Evolutionary conservation across 306 rosid genomes (phyloP), one percentile per base, ranked within the genome.

Genomic region (Cicer chorassanicum): DNA sequence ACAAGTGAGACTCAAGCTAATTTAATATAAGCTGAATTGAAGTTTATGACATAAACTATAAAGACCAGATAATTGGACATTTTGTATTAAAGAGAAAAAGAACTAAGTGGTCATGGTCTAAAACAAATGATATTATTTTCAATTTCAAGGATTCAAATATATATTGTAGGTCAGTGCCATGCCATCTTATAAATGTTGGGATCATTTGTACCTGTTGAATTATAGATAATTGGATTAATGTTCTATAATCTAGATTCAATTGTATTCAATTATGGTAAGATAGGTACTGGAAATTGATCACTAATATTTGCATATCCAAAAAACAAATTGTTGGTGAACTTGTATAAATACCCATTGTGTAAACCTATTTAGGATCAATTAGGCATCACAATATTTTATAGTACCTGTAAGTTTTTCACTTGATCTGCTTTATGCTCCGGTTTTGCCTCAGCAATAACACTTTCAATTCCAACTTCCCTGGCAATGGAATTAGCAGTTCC

Each of bases 401-500:
- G 44, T 67, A 87, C 98, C 97, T 93, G 98, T 84, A 91, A 83
- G 1, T 82, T 88, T 84, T 93, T 87, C 56, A 89, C 87, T 76
- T 89, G 73, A 81, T 91, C 87, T 43, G 92, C 97, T 81, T 93
- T 93, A 44, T 84, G 84, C 62, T 89, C 88, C 0, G 98, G 98
- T 80, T 84, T 91, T 64, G 96, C 90, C 78, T 91, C 93, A 14
- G 98, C 97, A 50, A 86, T 73, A 45, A 93, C 88, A 19, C 73
- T 76, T 44, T 93, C 97, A 51, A 93, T 87, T 61, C 91, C 96
- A 69, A 86, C 90, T 83, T 93, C 96, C 63, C 68, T 83, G 13
- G 93, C 98, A 49, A 93, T 85, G 40, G 98, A 91, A 71, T 88
- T 83, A 43, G 96, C 98, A 7, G 98, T 93, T 41, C 98, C 97